Conservation (phyloP, 2,329 filamentous ascomycete species). For the Stemphylium lycopersici region DNA sequence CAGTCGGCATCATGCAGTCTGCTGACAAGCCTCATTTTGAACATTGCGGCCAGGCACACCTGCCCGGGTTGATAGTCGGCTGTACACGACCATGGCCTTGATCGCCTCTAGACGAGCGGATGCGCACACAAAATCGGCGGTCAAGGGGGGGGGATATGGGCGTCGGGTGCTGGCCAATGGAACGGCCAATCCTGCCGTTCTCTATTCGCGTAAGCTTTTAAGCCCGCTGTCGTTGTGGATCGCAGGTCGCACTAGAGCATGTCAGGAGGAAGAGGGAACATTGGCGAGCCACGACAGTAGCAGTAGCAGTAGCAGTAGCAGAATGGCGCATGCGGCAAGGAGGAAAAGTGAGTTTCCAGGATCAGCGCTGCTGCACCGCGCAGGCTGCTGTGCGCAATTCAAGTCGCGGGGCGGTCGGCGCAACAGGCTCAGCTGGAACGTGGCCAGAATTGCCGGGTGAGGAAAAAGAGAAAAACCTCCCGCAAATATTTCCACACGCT, state of each 20-base stretch:
- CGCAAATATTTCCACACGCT: not conserved
- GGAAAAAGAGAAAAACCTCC: not conserved
- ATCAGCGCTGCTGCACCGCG: slow-evolving; percentile 13
- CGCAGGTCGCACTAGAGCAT: slow-evolving; percentile 14
- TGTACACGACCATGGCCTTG: too few species aligned
- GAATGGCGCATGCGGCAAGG: slow-evolving; percentile 5
- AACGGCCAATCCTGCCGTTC: slow-evolving; percentile 1
- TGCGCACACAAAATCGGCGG: not conserved
- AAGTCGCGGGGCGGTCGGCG: not conserved
- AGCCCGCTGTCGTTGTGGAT: slow-evolving; percentile 19
- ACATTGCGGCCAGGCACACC: slow-evolving; percentile 9
- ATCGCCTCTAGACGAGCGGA: not conserved
- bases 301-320: not conserved
- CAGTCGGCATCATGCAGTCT: slow-evolving; percentile 2
- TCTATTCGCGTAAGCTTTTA: slow-evolving; percentile 15
- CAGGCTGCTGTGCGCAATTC: not conserved
- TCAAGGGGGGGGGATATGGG: not conserved
- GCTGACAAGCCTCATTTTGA: slow-evolving; percentile 2
- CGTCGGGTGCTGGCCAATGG: slow-evolving; percentile 16
- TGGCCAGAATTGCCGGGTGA: not conserved
- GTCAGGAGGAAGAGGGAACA: slow-evolving; percentile 17
- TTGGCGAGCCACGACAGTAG: slow-evolving; percentile 4
- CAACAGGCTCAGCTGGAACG: not conserved
- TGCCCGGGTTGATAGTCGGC: not conserved
- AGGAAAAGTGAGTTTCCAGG: slow-evolving; percentile 18